Base-by-base conservation (phyloP, 768 basidiomycete genomes). In the Leucogyrophana mollusca region DNA sequence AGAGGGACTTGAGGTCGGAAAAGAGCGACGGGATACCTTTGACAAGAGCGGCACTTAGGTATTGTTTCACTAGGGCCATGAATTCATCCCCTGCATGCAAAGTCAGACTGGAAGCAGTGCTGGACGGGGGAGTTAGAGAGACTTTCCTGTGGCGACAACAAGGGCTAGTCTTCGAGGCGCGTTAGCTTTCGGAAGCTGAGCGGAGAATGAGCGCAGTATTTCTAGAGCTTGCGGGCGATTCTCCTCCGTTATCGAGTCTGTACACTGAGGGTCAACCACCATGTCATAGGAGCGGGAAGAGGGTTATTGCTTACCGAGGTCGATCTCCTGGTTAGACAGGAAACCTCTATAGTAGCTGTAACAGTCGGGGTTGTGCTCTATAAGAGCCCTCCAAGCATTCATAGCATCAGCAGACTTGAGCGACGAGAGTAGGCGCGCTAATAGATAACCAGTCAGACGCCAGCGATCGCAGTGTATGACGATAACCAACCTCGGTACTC, bases 11-110 rank as follows among this genome's bases (percentile, higher is more conserved):
- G 62, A 98, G 58, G 66, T 97, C 94, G 14, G 87, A 82, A 58
- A 98, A 99, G 2, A 98, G 72, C 2, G 93, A 96, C 2, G 96
- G 96, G 32, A 98, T 75, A 53, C 94, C 95, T 59, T 90, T 91
- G 34, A 73, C 76, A 10, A 99, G 72, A 8, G 80, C 87, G 4
- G 74, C 71, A 5, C 75, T 58, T 38, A 98, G 67, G 64, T 98
- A 97, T 4, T 76, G 67, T 46, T 74, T 72, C 5, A 79, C 79
- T 9, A 87, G 72, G 23, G 72, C 65, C 43, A 70, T 76, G 71
- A 98, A 98, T 17, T 76, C 69, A 16, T 85, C 82, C 17, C 81
- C 87, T 80, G 57, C n/a, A 22, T 30, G 18, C 2, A 48, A 34
- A 1, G 11, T 16, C 4, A 44, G 34, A 16, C 14, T 42, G 4